Conservation (phyloP, 1,284 basidiomycete species). For the Jaminaea rosea region DNA sequence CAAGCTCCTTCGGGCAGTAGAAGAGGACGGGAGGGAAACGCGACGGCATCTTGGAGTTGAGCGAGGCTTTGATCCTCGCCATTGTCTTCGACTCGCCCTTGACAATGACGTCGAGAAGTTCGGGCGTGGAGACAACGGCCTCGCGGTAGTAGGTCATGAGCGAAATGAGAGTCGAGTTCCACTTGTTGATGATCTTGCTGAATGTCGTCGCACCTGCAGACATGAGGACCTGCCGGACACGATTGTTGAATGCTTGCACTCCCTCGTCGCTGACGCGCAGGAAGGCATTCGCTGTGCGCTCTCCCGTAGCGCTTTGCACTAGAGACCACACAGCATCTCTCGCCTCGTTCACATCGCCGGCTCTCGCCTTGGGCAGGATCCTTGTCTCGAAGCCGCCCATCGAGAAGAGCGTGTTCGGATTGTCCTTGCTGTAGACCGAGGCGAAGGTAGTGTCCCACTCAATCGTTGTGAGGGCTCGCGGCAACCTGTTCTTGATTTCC, state of each 20-base stretch:
- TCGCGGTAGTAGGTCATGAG: slow-evolving; percentile 95
- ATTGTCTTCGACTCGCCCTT: slow-evolving; percentile 54
- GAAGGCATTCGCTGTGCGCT: slow-evolving; percentile 94
- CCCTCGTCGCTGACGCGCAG: slow-evolving; percentile 91
- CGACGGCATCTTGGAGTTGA: slow-evolving; percentile 98
- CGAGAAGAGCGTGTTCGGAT: slow-evolving; percentile 93
- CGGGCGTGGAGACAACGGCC: slow-evolving; percentile 95
- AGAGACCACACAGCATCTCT: slow-evolving; percentile 98
- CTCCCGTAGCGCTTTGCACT: slow-evolving; percentile 86
- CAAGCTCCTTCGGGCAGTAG: slow-evolving; percentile 50
- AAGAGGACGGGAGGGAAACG: slow-evolving; percentile 77
- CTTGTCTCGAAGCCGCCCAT: slow-evolving; percentile 98
- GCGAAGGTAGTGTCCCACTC: slow-evolving; percentile 63
- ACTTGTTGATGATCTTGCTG: slow-evolving; percentile 99
- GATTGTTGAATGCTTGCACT: slow-evolving; percentile 52
- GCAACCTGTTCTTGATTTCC: slow-evolving; percentile 97
- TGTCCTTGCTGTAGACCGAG: slow-evolving; percentile 85
- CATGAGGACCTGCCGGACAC: slow-evolving; percentile 91
- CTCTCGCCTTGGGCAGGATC: slow-evolving; percentile 88
- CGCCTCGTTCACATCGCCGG: slow-evolving; percentile 89
- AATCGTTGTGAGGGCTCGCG: slow-evolving; percentile 91
- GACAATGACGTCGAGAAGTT: slow-evolving; percentile 55
- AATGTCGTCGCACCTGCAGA: slow-evolving; percentile 97
- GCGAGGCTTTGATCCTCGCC: slow-evolving; percentile 95
- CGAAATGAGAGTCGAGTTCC: slow-evolving; percentile 70